Conservation (phyloP, 2,329 filamentous ascomycete genomes). For the Pseudogymnoascus sp. region DNA sequence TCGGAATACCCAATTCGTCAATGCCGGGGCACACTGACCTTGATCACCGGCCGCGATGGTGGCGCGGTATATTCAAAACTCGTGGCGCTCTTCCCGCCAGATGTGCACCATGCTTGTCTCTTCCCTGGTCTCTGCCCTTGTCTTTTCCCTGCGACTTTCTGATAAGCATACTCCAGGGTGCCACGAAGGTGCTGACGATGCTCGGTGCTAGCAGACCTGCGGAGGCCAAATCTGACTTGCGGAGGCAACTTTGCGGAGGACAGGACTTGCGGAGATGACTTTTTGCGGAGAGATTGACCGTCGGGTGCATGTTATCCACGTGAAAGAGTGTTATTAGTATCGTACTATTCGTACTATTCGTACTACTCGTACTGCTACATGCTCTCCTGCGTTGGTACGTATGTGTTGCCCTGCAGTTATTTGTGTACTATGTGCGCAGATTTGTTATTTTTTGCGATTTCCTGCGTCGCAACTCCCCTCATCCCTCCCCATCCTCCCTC, state of each 20-base stretch:
- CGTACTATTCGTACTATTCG: too few species aligned
- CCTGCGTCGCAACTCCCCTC: neutral
- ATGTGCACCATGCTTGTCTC: neutral
- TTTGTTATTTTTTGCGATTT: neutral
- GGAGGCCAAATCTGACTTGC: neutral
- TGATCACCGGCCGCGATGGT: neutral
- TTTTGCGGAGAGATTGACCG: neutral
- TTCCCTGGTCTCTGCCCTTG: neutral
- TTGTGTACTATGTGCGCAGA: too few species aligned
- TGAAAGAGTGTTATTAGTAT: too few species aligned
- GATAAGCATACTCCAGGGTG: neutral
- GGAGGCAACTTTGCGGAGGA: neutral
- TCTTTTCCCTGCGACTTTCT: neutral
- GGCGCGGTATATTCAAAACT: neutral
- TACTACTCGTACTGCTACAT: neutral
- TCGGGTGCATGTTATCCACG: neutral
- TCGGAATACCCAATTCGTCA: neutral
- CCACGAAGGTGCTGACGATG: neutral
- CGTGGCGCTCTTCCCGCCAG: neutral
- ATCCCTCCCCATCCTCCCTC: neutral
- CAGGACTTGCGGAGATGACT: neutral
- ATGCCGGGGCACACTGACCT: neutral
- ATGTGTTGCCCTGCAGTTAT: neutral
- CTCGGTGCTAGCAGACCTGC: neutral
- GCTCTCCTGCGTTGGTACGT: too few species aligned